These are phyloP conservation scores for Cydonia oblonga DNA, from an alignment of 331 rosid genomes.

Conservation along the genomic window DNA sequence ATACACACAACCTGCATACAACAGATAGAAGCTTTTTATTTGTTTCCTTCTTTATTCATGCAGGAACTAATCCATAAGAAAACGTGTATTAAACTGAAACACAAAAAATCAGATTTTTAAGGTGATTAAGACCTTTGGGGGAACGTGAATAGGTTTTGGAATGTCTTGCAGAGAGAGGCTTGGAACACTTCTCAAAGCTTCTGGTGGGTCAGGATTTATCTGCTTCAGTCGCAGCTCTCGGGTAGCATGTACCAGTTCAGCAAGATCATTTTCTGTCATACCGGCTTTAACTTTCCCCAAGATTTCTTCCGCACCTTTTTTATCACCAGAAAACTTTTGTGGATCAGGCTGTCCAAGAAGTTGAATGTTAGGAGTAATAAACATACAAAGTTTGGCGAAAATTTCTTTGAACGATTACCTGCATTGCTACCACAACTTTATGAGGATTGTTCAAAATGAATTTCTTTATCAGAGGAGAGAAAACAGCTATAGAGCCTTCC, in stretches of 20 bases:
- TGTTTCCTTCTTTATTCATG: not conserved
- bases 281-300: conserved; percentile 64
- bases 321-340: conserved; percentile 69
- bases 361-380: conserved; percentile 9
- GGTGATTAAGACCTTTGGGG: conserved; percentile 46
- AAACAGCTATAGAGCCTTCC: conserved; percentile 83
- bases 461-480: conserved; percentile 80
- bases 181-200: conserved; percentile 85
- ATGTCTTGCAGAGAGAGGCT: conserved; percentile 79
- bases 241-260: conserved; percentile 74
- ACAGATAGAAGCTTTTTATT: conserved; percentile 10
- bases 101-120: not conserved
- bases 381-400: not conserved
- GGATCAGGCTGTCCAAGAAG: conserved; percentile 72
- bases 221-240: conserved; percentile 74
- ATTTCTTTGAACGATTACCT: conserved; percentile 37
- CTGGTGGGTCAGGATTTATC: conserved; percentile 94
- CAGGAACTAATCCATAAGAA: conserved; percentile 5
- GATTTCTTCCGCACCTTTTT: conserved; percentile 57
- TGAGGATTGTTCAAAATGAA: conserved; percentile 78
- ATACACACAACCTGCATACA: conserved; percentile 55
- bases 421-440: conserved; percentile 82
- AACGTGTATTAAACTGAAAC: not conserved
- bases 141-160: conserved; percentile 79
- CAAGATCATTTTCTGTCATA: conserved; percentile 81